Evolutionary conservation across 768 basidiomycete genomes (phyloP).

Genomic region (Suillus plorans): DNA sequence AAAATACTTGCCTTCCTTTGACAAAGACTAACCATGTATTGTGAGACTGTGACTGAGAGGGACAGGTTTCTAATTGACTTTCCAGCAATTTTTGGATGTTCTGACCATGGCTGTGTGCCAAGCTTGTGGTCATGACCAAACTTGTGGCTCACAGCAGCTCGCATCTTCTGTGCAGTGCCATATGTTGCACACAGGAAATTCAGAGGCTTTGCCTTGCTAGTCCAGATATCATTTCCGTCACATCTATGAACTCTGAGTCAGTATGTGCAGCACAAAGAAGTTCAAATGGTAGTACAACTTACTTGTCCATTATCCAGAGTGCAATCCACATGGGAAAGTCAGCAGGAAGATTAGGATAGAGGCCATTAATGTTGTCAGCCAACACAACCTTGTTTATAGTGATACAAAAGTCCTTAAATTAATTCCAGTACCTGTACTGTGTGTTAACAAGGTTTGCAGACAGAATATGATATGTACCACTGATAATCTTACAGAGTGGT

Average conservation of each 20-base stretch:
- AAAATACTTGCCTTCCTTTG: too few relatives aligned
- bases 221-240: constrained; percentile 24
- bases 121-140: constrained; percentile 27
- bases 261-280: not conserved
- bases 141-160: constrained; percentile 30
- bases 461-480: constrained; percentile 16
- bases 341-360: constrained; percentile 15
- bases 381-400: constrained; percentile 6
- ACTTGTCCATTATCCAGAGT: constrained; percentile 30
- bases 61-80: constrained; percentile 14
- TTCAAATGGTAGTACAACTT: not conserved
- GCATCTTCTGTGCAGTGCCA: constrained; percentile 37
- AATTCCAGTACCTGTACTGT: constrained; percentile 12
- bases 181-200: constrained; percentile 17
- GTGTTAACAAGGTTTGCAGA: not conserved
- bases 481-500: constrained; percentile 30
- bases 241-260: constrained; percentile 17
- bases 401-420: constrained; percentile 18
- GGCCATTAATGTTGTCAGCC: constrained; percentile 12
- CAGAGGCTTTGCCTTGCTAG: constrained; percentile 9
- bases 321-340: constrained; percentile 24
- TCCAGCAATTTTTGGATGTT: constrained; percentile 18
- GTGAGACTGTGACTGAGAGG: too few relatives aligned
- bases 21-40: too few relatives aligned
- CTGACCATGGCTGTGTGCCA: constrained; percentile 29